Base-by-base conservation (phyloP, 148 eudicot species). In the Diospyros kaki region DNA sequence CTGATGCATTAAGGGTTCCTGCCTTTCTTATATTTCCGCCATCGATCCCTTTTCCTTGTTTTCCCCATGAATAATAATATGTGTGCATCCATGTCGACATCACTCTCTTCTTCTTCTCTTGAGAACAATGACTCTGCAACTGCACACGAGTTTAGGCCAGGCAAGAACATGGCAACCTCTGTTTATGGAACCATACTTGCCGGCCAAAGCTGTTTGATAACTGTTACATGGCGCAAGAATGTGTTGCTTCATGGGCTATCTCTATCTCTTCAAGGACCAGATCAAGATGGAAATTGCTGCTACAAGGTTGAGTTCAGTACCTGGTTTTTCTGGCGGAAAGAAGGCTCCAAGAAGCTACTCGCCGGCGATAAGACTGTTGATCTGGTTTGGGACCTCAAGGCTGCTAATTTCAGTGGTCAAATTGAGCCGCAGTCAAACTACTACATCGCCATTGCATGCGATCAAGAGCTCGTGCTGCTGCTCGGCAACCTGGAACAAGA, bases 271-370 rank as follows among this genome's bases (percentile, higher is more conserved):
- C 85, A 84, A 39, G 90, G 92, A 3, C 79, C 82, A 12, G 68
- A 56, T 0, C 84, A 82, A 4, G 72, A 75, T 3, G 77, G 84
- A 56, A 83, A 85, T 50, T 78, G 82, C 74, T 82, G 80, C 58
- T 85, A 94, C 76, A 92, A 92, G 71, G 87, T 92, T 6, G 91
- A 92, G 89, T 82, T 92, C 52, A 92, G 90, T 64, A 94, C 97
- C 0, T 90, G 94, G 94, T 79, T 82, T 69, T 92, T 90, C 28
- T 90, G 94, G 94, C 78, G 84, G 75, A 92, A 90, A 69, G 89
- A 90, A 63, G 97, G 97, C 7, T 81, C 83, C 1, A 87, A 92
- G 73, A 80, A 84, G 0, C 84, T 92, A 6, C 4, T 48, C 0
- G 92, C 88, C 7, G 92, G 85, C 48, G 87, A 85, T 1, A 82